Evolutionary conservation across 2,329 filamentous ascomycete genomes (phyloP).

Genomic region (Penicillium sp.): DNA sequence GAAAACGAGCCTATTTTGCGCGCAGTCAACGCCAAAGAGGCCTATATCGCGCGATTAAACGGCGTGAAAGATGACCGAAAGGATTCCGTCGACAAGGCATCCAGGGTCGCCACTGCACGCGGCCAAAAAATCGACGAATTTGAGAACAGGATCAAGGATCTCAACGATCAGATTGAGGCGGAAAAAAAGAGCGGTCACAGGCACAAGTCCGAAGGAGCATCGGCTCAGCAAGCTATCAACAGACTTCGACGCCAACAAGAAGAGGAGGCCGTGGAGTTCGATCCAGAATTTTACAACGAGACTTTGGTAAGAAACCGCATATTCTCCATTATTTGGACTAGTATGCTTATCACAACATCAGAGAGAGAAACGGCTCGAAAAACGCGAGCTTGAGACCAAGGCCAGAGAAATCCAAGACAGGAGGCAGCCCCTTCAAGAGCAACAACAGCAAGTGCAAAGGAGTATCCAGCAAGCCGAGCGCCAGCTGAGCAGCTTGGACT

Average conservation of each 20-base stretch:
- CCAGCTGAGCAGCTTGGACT: slow-evolving; percentile 63
- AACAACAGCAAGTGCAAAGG: slow-evolving; percentile 36
- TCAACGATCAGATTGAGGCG: slow-evolving; percentile 46
- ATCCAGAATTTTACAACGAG: slow-evolving; percentile 67
- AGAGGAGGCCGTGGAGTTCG: slow-evolving; percentile 64
- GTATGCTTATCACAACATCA: slow-evolving; percentile 35
- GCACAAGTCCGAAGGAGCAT: slow-evolving; percentile 53
- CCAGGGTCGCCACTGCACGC: slow-evolving; percentile 46
- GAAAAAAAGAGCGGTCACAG: slow-evolving; percentile 51
- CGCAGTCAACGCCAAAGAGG: slow-evolving; percentile 67
- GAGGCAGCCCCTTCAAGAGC: slow-evolving; percentile 28
- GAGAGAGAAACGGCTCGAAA: slow-evolving; percentile 54
- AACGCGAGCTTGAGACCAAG: slow-evolving; percentile 37
- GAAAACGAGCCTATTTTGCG: slow-evolving; percentile 66
- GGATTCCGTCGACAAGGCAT: slow-evolving; percentile 53
- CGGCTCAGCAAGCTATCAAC: slow-evolving; percentile 58
- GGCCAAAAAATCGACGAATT: slow-evolving; percentile 44
- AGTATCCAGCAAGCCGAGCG: slow-evolving; percentile 44
- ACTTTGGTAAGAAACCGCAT: slow-evolving; percentile 60
- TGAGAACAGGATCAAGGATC: slow-evolving; percentile 37
- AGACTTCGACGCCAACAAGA: slow-evolving; percentile 62
- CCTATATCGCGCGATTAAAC: slow-evolving; percentile 59
- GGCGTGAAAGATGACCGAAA: slow-evolving; percentile 56
- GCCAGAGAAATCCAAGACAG: slow-evolving; percentile 45
- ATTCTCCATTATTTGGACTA: background rate